Percentiles rank a stretch among this genome's conserved stretches.
Evolutionary conservation across 768 basidiomycete species (phyloP).

Genomic region (Pulveroboletus ravenelii): DNA sequence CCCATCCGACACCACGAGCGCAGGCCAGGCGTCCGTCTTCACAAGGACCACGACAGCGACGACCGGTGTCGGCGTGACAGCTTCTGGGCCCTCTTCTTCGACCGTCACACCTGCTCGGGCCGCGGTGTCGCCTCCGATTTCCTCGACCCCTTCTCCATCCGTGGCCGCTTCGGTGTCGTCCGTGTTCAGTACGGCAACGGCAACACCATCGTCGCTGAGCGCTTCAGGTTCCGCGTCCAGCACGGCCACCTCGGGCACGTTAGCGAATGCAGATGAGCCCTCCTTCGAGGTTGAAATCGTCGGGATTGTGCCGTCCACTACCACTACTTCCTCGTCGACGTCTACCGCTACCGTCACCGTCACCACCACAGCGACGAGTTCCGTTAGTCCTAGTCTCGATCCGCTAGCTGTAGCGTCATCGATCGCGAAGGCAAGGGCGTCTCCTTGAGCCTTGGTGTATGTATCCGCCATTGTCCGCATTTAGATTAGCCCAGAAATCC

Average conservation of each 20-base stretch:
- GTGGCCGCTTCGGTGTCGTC: background rate
- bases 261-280: constrained; percentile 7
- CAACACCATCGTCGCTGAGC: constrained; percentile 3
- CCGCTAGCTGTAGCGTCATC: constrained; percentile 19
- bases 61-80: constrained; percentile 9
- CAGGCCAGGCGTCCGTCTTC: constrained; percentile 2
- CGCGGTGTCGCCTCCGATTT: constrained; percentile 10
- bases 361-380: background rate
- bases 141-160: constrained; percentile 5
- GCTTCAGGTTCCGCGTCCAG: background rate
- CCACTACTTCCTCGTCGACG: background rate
- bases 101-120: constrained; percentile 11
- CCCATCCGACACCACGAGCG: background rate
- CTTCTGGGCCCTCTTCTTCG: background rate
- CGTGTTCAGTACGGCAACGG: background rate
- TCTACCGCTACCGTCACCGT: background rate
- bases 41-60: constrained; percentile 29
- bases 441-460: background rate
- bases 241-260: background rate
- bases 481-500: background rate
- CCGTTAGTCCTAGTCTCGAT: constrained; percentile 3
- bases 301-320: constrained; percentile 2
- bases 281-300: constrained; percentile 23
- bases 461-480: background rate
- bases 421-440: constrained; percentile 8